Conservation (phyloP, 352 stramenopile genomes). For the Aphanomyces astaci region DNA sequence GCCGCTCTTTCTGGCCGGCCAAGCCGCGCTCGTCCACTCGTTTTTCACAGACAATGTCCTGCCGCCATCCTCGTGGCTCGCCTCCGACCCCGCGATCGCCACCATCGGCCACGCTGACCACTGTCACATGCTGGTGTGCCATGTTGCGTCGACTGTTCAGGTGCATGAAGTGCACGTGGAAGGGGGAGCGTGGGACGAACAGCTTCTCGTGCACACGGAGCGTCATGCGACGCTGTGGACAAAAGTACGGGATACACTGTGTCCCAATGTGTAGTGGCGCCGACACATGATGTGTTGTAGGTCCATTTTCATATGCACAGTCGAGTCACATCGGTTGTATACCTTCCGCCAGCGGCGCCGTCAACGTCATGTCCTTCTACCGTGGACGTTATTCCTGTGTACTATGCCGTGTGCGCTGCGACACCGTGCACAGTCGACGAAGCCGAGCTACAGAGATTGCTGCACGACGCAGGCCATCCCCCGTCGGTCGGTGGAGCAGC, state of each 20-base stretch:
- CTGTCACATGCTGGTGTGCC: neutral
- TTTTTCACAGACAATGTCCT: neutral
- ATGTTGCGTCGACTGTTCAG: neutral
- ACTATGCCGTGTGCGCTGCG: neutral
- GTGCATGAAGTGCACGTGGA: neutral
- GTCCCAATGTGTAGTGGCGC: neutral
- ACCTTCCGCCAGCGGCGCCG: neutral
- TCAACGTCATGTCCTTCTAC: neutral
- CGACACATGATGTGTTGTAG: neutral
- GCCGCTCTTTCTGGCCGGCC: neutral
- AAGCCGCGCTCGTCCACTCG: neutral
- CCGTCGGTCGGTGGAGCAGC: neutral
- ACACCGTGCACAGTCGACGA: conserved; percentile 1
- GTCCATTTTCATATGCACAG: neutral
- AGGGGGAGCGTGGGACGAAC: neutral
- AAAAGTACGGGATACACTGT: neutral
- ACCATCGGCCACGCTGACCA: neutral
- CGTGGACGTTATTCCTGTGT: neutral
- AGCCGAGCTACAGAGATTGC: neutral
- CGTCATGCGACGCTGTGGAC: neutral
- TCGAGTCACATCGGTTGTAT: neutral
- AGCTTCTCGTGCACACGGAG: neutral
- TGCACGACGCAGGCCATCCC: neutral
- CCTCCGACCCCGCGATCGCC: neutral
- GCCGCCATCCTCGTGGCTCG: neutral